These are phyloP conservation scores for Lagenidium sp. DNA, from an alignment of 352 stramenopile species.

Conservation along the genomic window DNA sequence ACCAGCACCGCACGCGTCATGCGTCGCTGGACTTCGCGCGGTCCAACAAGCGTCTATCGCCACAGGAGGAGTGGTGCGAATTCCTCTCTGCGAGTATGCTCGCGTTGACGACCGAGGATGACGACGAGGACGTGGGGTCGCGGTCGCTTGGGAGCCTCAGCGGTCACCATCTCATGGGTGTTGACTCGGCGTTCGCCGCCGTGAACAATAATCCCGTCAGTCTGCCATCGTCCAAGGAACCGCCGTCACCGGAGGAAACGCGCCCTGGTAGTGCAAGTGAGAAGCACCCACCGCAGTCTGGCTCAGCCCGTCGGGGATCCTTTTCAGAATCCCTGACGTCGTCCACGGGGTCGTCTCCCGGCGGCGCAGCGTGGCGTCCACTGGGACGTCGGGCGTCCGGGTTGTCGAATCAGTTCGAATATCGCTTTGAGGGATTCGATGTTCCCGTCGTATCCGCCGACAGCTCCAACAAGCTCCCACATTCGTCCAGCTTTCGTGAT, in stretches of 20 bases:
- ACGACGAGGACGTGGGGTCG: constrained; percentile 17
- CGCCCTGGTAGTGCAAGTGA: not conserved
- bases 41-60: constrained; percentile 12
- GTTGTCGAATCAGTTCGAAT: constrained; percentile 20
- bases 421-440: constrained; percentile 11
- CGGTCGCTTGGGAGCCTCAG: constrained; percentile 16
- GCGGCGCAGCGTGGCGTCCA: constrained; percentile 13
- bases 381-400: constrained; percentile 17
- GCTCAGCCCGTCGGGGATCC: constrained; percentile 13
- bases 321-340: constrained; percentile 22
- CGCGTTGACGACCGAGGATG: constrained; percentile 20
- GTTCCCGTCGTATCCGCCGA: constrained; percentile 7
- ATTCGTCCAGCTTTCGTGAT: constrained; percentile 18
- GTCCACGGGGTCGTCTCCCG: constrained; percentile 18
- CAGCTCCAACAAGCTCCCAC: constrained; percentile 5
- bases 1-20: constrained; percentile 23
- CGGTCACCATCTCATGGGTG: constrained; percentile 10
- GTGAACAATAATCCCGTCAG: not conserved
- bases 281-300: not conserved
- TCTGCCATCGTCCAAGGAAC: too few relatives aligned
- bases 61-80: constrained; percentile 22
- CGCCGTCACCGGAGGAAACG: too few relatives aligned
- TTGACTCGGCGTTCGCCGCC: constrained; percentile 1
- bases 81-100: constrained; percentile 25
- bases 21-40: constrained; percentile 22